Conservation (phyloP, 2,329 filamentous ascomycete species). For the Venturia carpophila region DNA sequence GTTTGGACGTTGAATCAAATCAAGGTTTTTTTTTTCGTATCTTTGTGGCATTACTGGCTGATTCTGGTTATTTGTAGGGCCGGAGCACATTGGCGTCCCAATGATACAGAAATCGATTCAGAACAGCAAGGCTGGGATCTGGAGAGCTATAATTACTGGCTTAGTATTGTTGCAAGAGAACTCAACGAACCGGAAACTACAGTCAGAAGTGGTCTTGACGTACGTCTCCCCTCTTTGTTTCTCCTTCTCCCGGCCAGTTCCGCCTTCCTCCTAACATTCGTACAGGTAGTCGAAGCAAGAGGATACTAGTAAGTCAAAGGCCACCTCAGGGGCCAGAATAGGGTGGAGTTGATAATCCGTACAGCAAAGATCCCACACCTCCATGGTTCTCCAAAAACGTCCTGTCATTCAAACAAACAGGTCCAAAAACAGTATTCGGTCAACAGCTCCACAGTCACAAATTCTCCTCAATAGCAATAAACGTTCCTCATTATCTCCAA, state of each 20-base stretch:
- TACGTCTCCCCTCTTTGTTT: constrained; percentile 11
- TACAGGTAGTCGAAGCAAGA: constrained; percentile 1
- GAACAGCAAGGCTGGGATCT: constrained; percentile 37
- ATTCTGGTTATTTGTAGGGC: constrained; percentile 30
- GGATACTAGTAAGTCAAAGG: background rate
- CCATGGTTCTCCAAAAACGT: constrained; percentile 19
- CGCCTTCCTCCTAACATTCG: background rate
- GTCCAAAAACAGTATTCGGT: constrained; percentile 21
- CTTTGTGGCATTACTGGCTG: background rate
- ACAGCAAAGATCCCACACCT: background rate
- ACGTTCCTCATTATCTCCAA: constrained; percentile 32
- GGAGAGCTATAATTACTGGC: constrained; percentile 38
- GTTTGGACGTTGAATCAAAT: too few species aligned
- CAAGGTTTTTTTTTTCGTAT: too few species aligned
- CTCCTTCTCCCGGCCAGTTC: too few species aligned
- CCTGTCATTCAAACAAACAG: constrained; percentile 19
- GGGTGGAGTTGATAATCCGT: background rate
- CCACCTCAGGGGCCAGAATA: background rate
- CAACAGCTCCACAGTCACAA: constrained; percentile 25
- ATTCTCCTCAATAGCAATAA: constrained; percentile 32
- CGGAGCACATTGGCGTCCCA: constrained; percentile 42
- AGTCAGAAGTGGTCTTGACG: constrained; percentile 21
- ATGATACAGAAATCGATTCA: constrained; percentile 29
- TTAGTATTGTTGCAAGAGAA: constrained; percentile 27
- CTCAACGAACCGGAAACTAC: constrained; percentile 13